Conservation (phyloP, 805 yeast species). For the Suhomyces vadensis region DNA sequence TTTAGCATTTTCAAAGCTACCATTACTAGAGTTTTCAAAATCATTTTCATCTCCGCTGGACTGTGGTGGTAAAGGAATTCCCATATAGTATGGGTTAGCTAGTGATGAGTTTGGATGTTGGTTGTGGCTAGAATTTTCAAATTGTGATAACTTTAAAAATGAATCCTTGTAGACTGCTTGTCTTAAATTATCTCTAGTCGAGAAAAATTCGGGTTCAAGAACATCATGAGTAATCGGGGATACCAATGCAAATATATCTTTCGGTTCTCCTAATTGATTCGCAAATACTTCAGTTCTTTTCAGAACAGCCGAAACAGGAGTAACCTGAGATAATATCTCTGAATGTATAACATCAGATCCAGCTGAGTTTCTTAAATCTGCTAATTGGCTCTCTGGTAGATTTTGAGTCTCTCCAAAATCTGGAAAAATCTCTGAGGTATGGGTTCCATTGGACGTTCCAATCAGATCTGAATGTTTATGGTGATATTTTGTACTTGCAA, state of each 20-base stretch:
- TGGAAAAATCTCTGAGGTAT: neutral
- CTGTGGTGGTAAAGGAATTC: neutral
- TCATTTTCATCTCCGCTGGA: neutral
- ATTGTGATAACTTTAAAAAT: conserved; percentile 8
- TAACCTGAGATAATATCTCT: neutral
- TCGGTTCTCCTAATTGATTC: neutral
- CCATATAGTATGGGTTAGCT: neutral
- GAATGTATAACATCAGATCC: neutral
- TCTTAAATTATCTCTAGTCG: conserved; percentile 13
- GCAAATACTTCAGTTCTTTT: neutral
- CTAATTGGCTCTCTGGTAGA: neutral
- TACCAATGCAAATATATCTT: conserved; percentile 15
- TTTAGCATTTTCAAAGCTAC: conserved; percentile 10
- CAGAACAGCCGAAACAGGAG: neutral
- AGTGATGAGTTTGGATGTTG: neutral
- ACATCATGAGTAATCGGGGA: conserved; percentile 11
- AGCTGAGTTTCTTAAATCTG: no score
- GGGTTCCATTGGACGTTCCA: neutral
- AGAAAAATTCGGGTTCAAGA: conserved; percentile 13
- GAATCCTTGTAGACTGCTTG: conserved; percentile 14
- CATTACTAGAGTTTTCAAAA: conserved; percentile 7
- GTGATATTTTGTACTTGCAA: neutral
- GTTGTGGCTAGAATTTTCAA: neutral
- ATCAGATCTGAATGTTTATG: neutral
- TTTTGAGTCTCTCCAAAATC: neutral